Percentiles rank a stretch among this genome's conserved stretches.
Conservation (phyloP, 768 basidiomycete genomes). For the Pleurotus djamor region DNA sequence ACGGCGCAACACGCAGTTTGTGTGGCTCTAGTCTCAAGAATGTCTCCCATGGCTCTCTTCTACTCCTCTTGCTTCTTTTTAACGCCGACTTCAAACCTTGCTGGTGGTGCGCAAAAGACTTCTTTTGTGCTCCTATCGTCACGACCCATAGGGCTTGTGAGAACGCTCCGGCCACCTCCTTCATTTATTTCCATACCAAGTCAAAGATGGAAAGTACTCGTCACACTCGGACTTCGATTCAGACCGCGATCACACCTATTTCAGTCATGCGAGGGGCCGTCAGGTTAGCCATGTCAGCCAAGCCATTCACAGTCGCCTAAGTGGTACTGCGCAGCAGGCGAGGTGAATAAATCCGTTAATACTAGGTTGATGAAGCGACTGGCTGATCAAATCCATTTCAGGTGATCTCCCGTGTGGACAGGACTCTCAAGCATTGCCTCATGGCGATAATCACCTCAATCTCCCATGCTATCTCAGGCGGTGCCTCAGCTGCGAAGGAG, state of each 20-base stretch:
- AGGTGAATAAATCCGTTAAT: neutral
- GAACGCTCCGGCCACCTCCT: no score
- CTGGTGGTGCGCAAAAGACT: no score
- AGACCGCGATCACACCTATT: no score
- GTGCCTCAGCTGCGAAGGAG: conserved; percentile 1
- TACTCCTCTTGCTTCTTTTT: neutral
- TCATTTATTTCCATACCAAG: no score
- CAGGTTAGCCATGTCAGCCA: no score
- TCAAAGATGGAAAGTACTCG: no score
- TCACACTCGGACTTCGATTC: no score
- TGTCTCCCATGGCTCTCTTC: neutral
- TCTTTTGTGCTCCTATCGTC: no score
- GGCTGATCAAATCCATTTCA: conserved; percentile 1
- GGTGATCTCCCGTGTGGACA: conserved; percentile 2
- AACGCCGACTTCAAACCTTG: neutral
- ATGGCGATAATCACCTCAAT: conserved; percentile 8
- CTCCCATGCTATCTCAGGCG: conserved; percentile 8
- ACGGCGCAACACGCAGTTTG: neutral
- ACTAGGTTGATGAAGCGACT: neutral
- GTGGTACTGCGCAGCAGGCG: neutral
- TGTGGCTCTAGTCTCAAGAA: conserved; percentile 3
- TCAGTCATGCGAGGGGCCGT: no score
- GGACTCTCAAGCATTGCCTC: conserved; percentile 2
- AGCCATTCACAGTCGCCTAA: neutral
- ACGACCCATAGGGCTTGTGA: no score